A percentile compares a stretch with the other conserved stretches of the same genome.
Conservation (phyloP, 306 rosid species). For the Quercus rubra region DNA sequence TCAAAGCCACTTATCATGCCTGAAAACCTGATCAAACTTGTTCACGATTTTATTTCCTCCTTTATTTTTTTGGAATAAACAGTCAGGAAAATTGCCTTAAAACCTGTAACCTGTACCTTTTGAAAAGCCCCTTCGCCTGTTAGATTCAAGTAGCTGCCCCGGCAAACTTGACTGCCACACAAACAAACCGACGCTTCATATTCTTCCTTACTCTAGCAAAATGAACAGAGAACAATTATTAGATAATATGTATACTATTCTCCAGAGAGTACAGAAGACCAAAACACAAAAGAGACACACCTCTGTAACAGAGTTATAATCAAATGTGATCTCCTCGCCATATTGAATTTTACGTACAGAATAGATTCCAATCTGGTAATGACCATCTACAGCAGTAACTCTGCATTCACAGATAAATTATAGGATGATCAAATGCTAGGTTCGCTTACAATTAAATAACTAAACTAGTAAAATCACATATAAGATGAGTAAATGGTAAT, state of each 20-base stretch:
- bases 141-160: conserved; percentile 96
- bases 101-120: conserved; percentile 47
- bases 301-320: conserved; percentile 99
- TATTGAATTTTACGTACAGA: conserved; percentile 68
- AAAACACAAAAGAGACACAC: conserved; percentile 44
- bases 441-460: not conserved
- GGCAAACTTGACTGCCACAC: conserved; percentile 99
- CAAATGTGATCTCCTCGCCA: conserved; percentile 98
- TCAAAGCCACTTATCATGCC: conserved; percentile 1
- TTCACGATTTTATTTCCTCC: not conserved
- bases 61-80: not conserved
- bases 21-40: not conserved
- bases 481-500: not conserved
- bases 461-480: not conserved
- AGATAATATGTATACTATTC: not conserved
- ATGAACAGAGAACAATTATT: conserved; percentile 22
- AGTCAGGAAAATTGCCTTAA: not conserved
- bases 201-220: conserved; percentile 90
- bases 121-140: conserved; percentile 96
- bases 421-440: not conserved
- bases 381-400: conserved; percentile 97
- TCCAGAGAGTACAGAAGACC: not conserved
- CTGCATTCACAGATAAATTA: conserved; percentile 35
- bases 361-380: conserved; percentile 95
- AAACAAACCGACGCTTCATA: conserved; percentile 97